These are phyloP conservation scores for Podaxis sp. DNA, from an alignment of 768 basidiomycete genomes.

Conservation along the genomic window DNA sequence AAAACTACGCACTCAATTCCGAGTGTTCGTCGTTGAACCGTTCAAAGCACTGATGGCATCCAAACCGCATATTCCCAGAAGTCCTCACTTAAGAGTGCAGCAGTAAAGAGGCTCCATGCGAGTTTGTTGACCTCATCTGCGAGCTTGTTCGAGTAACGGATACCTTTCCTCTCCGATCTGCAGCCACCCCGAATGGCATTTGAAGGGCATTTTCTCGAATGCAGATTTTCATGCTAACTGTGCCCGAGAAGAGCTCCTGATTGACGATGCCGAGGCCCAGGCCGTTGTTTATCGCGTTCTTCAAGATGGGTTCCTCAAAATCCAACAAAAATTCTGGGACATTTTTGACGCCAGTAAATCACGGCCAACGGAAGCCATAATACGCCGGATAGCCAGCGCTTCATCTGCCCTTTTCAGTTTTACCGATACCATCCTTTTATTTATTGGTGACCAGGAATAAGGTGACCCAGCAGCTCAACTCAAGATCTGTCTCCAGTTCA, in stretches of 20 bases:
- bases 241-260: no score
- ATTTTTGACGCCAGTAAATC: not conserved
- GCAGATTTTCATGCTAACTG: not conserved
- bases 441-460: not conserved
- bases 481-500: not conserved
- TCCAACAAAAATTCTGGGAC: no score
- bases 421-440: not conserved
- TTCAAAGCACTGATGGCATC: not conserved
- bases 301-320: no score
- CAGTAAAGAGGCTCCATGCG: not conserved
- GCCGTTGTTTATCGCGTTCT: no score
- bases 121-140: no score
- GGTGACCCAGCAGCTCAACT: not conserved
- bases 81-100: not conserved
- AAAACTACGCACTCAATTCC: not conserved
- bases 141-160: not conserved
- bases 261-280: no score
- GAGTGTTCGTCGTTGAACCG: not conserved
- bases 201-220: not conserved
- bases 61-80: not conserved
- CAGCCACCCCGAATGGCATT: not conserved
- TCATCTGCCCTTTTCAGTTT: not conserved
- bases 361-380: not conserved
- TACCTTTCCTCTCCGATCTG: not conserved
- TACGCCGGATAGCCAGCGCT: not conserved